Evolutionary conservation across 768 basidiomycete genomes (phyloP).

Genomic region (Pluteus cervinus): DNA sequence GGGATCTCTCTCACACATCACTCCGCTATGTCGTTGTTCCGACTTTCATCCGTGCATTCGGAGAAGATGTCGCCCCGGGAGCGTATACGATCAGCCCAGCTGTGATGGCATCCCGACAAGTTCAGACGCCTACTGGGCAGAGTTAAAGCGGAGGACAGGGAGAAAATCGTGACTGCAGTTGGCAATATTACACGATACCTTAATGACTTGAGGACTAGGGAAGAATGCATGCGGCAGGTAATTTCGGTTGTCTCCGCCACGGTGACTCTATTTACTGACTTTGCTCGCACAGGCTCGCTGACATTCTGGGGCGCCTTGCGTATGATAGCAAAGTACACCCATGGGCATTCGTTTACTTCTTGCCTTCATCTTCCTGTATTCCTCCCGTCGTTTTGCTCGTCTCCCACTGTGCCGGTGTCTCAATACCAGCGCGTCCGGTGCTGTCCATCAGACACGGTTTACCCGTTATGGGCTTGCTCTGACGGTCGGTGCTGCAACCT

Average conservation of each 20-base stretch:
- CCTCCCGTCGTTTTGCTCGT: slow-evolving; percentile 52
- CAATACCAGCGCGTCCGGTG: slow-evolving; percentile 32
- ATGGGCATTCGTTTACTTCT: no score
- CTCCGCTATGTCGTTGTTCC: slow-evolving; percentile 52
- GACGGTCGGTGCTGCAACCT: slow-evolving; percentile 37
- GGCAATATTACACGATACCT: slow-evolving; percentile 61
- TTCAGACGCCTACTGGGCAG: slow-evolving; percentile 53
- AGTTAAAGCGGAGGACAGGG: slow-evolving; percentile 47
- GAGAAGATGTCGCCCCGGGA: slow-evolving; percentile 53
- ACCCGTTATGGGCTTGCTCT: slow-evolving; percentile 27
- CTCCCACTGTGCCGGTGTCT: slow-evolving; percentile 46
- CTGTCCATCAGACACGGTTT: slow-evolving; percentile 13
- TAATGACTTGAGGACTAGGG: slow-evolving; percentile 54
- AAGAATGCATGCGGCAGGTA: no score
- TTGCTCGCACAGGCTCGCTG: not conserved
- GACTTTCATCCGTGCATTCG: slow-evolving; percentile 64
- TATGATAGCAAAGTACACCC: no score
- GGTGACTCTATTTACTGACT: no score
- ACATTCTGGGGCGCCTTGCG: no score
- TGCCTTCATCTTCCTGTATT: slow-evolving; percentile 16
- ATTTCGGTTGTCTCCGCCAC: no score
- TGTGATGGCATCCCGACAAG: slow-evolving; percentile 80
- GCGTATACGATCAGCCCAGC: slow-evolving; percentile 57
- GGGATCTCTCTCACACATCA: no score
- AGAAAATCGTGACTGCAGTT: slow-evolving; percentile 51